These are phyloP conservation scores for Ceratobasidium sp. DNA, from an alignment of 1,284 basidiomycete genomes.

Conservation along the genomic window DNA sequence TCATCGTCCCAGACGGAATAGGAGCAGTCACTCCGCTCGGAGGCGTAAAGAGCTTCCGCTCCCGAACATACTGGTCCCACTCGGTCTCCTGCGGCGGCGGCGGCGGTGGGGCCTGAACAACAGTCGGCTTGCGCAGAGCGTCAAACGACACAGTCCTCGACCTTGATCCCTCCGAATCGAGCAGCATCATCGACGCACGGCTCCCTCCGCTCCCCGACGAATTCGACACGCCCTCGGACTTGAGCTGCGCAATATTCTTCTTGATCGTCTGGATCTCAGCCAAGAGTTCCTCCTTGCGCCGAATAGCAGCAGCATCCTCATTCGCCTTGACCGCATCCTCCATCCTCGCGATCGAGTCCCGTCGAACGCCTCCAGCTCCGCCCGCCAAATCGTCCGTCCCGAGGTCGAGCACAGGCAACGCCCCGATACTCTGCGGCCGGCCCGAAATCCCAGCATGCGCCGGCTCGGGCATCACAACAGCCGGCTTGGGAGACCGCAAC, in stretches of 20 bases:
- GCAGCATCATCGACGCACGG: constrained; percentile 16
- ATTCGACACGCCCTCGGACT: constrained; percentile 11
- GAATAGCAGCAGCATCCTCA: constrained; percentile 61
- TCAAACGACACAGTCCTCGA: constrained; percentile 58
- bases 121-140: constrained; percentile 58
- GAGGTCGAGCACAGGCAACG: constrained; percentile 77
- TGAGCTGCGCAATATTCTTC: constrained; percentile 71
- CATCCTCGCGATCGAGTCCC: constrained; percentile 53
- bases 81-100: constrained; percentile 69
- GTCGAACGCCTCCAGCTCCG: constrained; percentile 45
- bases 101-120: constrained; percentile 74
- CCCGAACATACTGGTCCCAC: constrained; percentile 82
- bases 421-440: constrained; percentile 63
- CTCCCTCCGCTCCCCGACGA: background rate
- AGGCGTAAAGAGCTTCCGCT: constrained; percentile 80
- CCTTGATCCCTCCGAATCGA: constrained; percentile 10
- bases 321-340: constrained; percentile 48
- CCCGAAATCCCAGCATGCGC: constrained; percentile 60
- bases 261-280: constrained; percentile 81
- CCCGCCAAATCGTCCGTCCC: constrained; percentile 75
- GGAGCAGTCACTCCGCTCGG: constrained; percentile 79
- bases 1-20: constrained; percentile 67
- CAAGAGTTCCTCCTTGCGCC: constrained; percentile 73
- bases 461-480: constrained; percentile 1
- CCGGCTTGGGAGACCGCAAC: constrained; percentile 66